Conservation (phyloP, 768 basidiomycete species). For the Crucibulum laeve region DNA sequence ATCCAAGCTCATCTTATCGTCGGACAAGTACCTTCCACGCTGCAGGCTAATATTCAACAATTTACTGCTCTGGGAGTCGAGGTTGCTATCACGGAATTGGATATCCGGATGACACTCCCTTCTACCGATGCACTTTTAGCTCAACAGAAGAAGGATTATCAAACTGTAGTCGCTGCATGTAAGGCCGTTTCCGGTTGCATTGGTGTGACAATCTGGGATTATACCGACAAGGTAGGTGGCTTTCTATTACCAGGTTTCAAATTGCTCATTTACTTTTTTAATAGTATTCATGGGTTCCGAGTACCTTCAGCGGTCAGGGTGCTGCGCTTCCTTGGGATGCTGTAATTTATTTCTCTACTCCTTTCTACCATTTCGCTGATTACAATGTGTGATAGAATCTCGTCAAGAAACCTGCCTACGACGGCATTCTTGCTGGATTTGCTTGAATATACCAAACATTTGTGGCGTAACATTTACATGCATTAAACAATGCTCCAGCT, state of each 20-base stretch:
- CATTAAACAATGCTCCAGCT: too few relatives aligned
- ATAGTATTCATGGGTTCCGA: conserved; percentile 36
- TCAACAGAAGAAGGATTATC: conserved; percentile 55
- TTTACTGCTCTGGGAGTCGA: conserved; percentile 49
- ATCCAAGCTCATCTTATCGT: conserved; percentile 46
- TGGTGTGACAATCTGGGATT: conserved; percentile 41
- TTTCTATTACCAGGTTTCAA: not conserved
- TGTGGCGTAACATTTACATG: too few relatives aligned
- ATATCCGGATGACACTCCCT: conserved; percentile 48
- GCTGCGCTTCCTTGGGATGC: conserved; percentile 35
- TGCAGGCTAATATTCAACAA: conserved; percentile 35
- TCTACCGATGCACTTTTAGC: conserved; percentile 38
- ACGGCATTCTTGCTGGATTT: conserved; percentile 26
- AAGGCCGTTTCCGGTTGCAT: conserved; percentile 34
- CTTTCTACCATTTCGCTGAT: conserved; percentile 22
- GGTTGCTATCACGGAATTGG: conserved; percentile 49
- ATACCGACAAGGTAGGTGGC: conserved; percentile 30
- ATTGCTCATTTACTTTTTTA: not conserved
- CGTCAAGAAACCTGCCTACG: conserved; percentile 32
- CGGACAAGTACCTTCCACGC: conserved; percentile 34
- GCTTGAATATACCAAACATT: too few relatives aligned
- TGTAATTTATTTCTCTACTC: conserved; percentile 11
- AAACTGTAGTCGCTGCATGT: conserved; percentile 48
- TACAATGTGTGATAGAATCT: conserved; percentile 25
- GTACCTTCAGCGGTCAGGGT: conserved; percentile 30